Base-by-base conservation (phyloP, 306 rosid species). In the Pterocarpus macrocarpus region DNA sequence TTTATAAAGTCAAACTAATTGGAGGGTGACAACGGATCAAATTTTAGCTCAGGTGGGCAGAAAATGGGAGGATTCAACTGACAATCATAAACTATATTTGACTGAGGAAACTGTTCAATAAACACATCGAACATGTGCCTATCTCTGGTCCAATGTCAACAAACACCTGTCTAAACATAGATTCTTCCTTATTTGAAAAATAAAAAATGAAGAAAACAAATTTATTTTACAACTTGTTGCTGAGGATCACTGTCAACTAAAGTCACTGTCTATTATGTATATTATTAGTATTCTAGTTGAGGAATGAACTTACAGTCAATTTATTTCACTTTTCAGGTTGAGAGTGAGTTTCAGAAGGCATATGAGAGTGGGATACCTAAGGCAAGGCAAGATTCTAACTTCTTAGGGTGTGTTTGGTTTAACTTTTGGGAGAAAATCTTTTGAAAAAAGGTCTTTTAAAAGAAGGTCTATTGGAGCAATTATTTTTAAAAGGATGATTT, bases 311-410 rank as follows among this genome's bases (percentile, higher is more conserved):
- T 16, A 57, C 79, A 67, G 74, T 33, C 32, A 47, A 73, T 63
- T 57, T 15, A n/a, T 80, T 69, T 76, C 76, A 58, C 5, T 70
- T 62, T 85, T 83, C 94, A 96, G 99, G 97, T 92, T 82, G 85
- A 92, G 71, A 96, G 99, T 79, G 97, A 96, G 77, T 96, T 96
- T 84, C 92, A 86, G 86, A 96, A 96, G 90, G 98, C 95, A 57
- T 88, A 96, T 35, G 94, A 92, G 84, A 81, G 91, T 85, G 98
- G 99, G 75, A 89, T 96, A 82, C 73, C 80, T 45, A 96, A 89
- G 78, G 67, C 99, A 75, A 93, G 79, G 99, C 90, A 87, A 74
- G 85, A 35, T 75, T 68, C 74, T 43, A 43, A 43, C 8, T 43
- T 43, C 47, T 43, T 5, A 22, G 28, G 28, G 28, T 22, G 28